Evolutionary conservation across 306 rosid species (phyloP), one percentile per base, ranked within the genome.

Genomic region (Argentina anserina): DNA sequence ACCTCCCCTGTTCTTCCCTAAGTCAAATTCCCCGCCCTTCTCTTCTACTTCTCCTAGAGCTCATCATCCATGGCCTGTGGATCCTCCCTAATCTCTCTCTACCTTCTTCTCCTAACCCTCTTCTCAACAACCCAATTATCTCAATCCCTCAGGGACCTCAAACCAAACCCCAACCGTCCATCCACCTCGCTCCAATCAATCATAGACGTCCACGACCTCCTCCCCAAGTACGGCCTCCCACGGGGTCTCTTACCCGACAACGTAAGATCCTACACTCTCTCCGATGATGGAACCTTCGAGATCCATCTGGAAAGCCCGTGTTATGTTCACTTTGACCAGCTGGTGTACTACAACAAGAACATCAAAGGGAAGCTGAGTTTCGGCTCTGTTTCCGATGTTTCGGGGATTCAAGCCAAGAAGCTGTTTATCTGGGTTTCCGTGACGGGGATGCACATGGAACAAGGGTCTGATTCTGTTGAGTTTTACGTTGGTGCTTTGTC

Each of bases 381-480:
- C 28, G 89, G 90, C 7, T 79, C 83, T 20, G 87, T 83, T 4
- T 74, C 90, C 45, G 79, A 65, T 31, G 96, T 88, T 10, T 75
- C 90, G 0, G 96, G 97, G 29, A 92, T 92, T 65, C 86, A 86
- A 73, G 96, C 88, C 11, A 81, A 89, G 87, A 82, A 79, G 69
- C 71, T 81, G 6, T 92, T 89, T 74, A 6, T 84, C 0, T 89
- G 96, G 96, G 77, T 88, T 29, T 43, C 93, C 5, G 88, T 92
- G 10, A 78, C 96, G 40, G 88, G 82, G 3, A 86, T 92, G n/a
- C 46, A 78, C 55, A 81, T 75, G 15, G 86, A 85, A 7, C 3
- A 41, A 9, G 79, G 62, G 20, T 81, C 89, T 1, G 82, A 40
- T 5, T 75, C 28, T 64, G 74, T 92, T 26, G 81, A 79, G 9